phyloP scores from a whole-genome alignment of 164 flowering plant genomes.

The Chimonanthus praecox region DNA sequence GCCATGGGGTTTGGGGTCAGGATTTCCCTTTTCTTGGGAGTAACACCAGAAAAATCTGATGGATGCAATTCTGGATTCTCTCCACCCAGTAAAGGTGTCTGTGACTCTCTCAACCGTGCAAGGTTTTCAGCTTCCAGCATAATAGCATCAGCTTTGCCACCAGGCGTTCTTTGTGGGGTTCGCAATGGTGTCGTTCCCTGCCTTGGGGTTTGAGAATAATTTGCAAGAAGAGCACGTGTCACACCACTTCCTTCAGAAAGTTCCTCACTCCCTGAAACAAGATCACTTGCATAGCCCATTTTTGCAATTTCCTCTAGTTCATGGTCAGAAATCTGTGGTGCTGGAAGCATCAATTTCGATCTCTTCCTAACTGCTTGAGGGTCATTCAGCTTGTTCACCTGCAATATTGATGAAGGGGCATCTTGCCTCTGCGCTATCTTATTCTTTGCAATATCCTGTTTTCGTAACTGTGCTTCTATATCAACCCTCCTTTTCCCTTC shows the following conservation, averaged over 20 bases:
- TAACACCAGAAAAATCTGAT: conserved; percentile 97
- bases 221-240: conserved; percentile 87
- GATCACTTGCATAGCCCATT: conserved; percentile 94
- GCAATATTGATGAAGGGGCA: conserved; percentile 83
- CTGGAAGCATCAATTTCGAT: conserved; percentile 89
- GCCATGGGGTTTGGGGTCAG: conserved; percentile 88
- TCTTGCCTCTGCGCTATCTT: conserved; percentile 93
- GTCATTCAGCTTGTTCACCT: conserved; percentile 89
- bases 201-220: conserved; percentile 77
- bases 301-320: conserved; percentile 95
- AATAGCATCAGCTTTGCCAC: conserved; percentile 91
- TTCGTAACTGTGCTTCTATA: conserved; percentile 78
- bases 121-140: conserved; percentile 99
- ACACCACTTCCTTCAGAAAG: conserved; percentile 83
- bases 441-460: conserved; percentile 82
- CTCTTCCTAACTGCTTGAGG: conserved; percentile 90
- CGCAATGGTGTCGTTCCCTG: conserved; percentile 82
- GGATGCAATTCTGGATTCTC: conserved; percentile 97
- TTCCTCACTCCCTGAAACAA: conserved; percentile 63
- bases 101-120: conserved; percentile 86
- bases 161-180: conserved; percentile 94
- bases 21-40: conserved; percentile 86
- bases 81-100: conserved; percentile 94
- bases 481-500: conserved; percentile 95
- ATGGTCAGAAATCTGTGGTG: conserved; percentile 92